These are phyloP conservation scores for Bacidia rubella DNA, from an alignment of 495 filamentous ascomycete genomes.

Conservation along the genomic window DNA sequence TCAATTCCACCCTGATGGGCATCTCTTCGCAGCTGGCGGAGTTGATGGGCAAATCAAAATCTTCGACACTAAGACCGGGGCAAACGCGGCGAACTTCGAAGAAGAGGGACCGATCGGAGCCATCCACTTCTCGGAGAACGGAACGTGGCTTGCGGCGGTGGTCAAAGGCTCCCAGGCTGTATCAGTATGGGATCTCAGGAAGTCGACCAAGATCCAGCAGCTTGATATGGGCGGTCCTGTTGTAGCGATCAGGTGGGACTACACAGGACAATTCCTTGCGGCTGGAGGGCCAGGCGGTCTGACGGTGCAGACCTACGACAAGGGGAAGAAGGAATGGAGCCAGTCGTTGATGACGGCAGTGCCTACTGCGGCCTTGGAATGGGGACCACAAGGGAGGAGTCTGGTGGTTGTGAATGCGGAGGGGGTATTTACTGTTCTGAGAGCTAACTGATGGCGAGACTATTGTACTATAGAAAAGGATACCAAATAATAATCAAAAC, in stretches of 20 bases:
- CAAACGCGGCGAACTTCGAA: slow-evolving; percentile 55
- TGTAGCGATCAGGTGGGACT: slow-evolving; percentile 71
- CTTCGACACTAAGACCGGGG: slow-evolving; percentile 65
- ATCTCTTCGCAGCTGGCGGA: slow-evolving; percentile 77
- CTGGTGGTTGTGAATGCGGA: slow-evolving; percentile 60
- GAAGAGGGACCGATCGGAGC: slow-evolving; percentile 53
- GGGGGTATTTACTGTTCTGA: slow-evolving; percentile 58
- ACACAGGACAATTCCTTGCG: slow-evolving; percentile 85
- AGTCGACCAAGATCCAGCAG: slow-evolving; percentile 59
- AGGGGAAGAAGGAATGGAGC: slow-evolving; percentile 72
- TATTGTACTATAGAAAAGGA: not conserved
- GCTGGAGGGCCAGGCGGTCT: slow-evolving; percentile 68
- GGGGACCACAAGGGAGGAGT: slow-evolving; percentile 62
- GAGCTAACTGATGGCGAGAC: slow-evolving; percentile 18
- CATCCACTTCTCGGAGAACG: slow-evolving; percentile 88
- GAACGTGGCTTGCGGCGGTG: slow-evolving; percentile 81
- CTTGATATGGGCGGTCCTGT: slow-evolving; percentile 70
- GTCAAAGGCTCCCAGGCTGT: slow-evolving; percentile 59
- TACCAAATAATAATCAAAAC: not conserved
- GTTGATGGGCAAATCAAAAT: slow-evolving; percentile 65
- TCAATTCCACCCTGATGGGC: slow-evolving; percentile 89
- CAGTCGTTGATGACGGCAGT: slow-evolving; percentile 69
- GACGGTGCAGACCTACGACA: slow-evolving; percentile 76
- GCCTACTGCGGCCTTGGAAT: slow-evolving; percentile 56
- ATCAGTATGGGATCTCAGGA: slow-evolving; percentile 83